These are phyloP conservation scores for Verticillium klebahnii DNA, from an alignment of 2,329 filamentous ascomycete species.

Conservation along the genomic window DNA sequence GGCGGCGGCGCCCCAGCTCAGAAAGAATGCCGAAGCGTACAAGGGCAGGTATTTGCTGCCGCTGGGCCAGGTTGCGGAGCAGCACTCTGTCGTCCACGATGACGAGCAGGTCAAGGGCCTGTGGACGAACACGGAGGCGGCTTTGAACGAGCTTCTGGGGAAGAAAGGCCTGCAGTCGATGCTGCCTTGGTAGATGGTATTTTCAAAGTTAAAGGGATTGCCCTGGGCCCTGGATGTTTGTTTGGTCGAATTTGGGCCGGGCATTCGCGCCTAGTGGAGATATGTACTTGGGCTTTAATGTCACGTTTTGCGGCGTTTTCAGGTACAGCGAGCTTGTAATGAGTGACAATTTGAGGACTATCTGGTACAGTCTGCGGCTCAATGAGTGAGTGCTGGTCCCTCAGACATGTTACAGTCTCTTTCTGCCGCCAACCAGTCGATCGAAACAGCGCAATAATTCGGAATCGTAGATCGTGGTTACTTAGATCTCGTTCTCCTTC, in stretches of 20 bases:
- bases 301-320: no score
- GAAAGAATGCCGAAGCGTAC: slow-evolving; percentile 2
- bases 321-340: neutral
- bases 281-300: no score
- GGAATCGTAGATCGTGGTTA: neutral
- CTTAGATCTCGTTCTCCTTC: slow-evolving; percentile 64
- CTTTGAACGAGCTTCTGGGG: slow-evolving; percentile 8
- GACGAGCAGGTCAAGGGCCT: slow-evolving; percentile 7
- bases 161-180: slow-evolving; percentile 2
- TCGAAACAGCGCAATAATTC: neutral
- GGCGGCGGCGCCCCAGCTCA: slow-evolving; percentile 8
- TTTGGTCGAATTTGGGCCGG: no score
- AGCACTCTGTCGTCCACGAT: slow-evolving; percentile 10
- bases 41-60: slow-evolving; percentile 13
- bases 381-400: neutral
- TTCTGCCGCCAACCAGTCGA: neutral
- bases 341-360: neutral
- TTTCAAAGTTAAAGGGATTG: neutral
- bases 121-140: slow-evolving; percentile 14
- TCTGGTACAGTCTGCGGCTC: neutral
- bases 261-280: no score
- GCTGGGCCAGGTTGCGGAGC: slow-evolving; percentile 1
- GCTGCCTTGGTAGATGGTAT: neutral
- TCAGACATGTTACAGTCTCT: neutral
- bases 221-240: no score